Evolutionary conservation across 805 yeast species (phyloP).

Genomic region (Schwanniomyces yamadae): DNA sequence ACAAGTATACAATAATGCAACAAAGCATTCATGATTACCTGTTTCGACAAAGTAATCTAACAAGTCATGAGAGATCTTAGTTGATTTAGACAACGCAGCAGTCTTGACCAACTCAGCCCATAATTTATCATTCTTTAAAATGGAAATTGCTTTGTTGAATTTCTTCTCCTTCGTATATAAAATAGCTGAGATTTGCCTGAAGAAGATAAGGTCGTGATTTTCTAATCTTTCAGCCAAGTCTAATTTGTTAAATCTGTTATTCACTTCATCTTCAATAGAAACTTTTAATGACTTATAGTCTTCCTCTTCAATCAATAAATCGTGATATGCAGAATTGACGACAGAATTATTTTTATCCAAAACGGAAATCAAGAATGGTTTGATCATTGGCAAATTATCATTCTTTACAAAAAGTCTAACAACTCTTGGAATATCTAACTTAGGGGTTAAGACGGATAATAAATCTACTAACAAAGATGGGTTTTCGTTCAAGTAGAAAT

Average conservation of each 20-base stretch:
- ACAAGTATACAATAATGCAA: conserved; percentile 83
- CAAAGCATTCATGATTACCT: conserved; percentile 93
- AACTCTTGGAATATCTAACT: conserved; percentile 91
- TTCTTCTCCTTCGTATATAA: conserved; percentile 93
- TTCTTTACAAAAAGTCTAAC: conserved; percentile 92
- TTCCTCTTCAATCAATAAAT: conserved; percentile 91
- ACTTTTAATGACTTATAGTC: conserved; percentile 87
- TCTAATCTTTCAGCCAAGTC: conserved; percentile 92
- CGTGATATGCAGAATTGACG: conserved; percentile 95
- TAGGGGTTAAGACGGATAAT: conserved; percentile 78
- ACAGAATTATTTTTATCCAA: conserved; percentile 85
- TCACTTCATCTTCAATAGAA: conserved; percentile 72
- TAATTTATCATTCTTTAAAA: conserved; percentile 86
- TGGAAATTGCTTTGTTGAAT: conserved; percentile 83
- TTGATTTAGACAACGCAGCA: conserved; percentile 75
- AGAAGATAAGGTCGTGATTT: conserved; percentile 84
- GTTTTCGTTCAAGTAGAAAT: conserved; percentile 88
- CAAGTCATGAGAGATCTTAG: conserved; percentile 84
- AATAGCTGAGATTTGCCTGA: conserved; percentile 94
- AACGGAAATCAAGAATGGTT: conserved; percentile 91
- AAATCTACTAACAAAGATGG: conserved; percentile 88
- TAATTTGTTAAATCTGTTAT: conserved; percentile 88
- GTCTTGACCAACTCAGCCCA: conserved; percentile 95
- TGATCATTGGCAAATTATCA: conserved; percentile 93
- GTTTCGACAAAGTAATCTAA: conserved; percentile 92